phyloP scores from a whole-genome alignment of 495 filamentous ascomycete species.

The Monascus purpureus region DNA sequence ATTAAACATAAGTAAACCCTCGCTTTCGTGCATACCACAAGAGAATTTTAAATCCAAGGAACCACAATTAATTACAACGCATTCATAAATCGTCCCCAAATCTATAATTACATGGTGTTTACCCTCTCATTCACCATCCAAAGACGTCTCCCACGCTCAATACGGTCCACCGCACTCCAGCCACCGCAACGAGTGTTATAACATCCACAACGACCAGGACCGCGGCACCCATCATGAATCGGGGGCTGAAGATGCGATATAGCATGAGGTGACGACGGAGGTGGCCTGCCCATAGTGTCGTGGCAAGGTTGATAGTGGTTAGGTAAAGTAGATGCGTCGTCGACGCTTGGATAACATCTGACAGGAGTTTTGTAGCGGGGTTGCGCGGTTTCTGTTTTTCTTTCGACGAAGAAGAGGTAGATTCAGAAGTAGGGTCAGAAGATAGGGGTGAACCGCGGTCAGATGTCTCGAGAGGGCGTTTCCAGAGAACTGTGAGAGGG shows the following conservation, averaged over 20 bases:
- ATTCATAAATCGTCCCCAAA: too few species aligned
- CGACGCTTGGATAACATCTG: constrained; percentile 52
- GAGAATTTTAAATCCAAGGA: too few species aligned
- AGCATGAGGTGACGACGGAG: constrained; percentile 89
- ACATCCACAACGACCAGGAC: constrained; percentile 68
- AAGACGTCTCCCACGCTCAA: constrained; percentile 77
- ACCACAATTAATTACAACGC: too few species aligned
- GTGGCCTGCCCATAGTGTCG: constrained; percentile 75
- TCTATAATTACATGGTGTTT: too few species aligned
- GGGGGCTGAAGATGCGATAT: constrained; percentile 84
- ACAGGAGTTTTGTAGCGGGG: constrained; percentile 40
- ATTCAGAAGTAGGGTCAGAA: not conserved
- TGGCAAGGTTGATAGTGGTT: constrained; percentile 65
- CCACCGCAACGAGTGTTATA: constrained; percentile 48
- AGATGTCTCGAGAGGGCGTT: constrained; percentile 36
- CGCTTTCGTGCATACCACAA: too few species aligned
- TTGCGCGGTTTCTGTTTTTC: constrained; percentile 19
- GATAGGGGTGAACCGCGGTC: constrained; percentile 14
- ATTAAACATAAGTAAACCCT: too few species aligned
- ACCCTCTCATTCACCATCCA: constrained; percentile 67
- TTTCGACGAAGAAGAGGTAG: not conserved
- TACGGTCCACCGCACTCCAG: constrained; percentile 57
- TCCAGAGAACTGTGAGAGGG: constrained; percentile 79
- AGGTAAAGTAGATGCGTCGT: constrained; percentile 67
- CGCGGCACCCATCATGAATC: constrained; percentile 72